Percentiles rank a stretch among this genome's conserved stretches.
These are phyloP conservation scores for Marasmius sp. DNA, from an alignment of 1,284 basidiomycete species.

Conservation along the genomic window DNA sequence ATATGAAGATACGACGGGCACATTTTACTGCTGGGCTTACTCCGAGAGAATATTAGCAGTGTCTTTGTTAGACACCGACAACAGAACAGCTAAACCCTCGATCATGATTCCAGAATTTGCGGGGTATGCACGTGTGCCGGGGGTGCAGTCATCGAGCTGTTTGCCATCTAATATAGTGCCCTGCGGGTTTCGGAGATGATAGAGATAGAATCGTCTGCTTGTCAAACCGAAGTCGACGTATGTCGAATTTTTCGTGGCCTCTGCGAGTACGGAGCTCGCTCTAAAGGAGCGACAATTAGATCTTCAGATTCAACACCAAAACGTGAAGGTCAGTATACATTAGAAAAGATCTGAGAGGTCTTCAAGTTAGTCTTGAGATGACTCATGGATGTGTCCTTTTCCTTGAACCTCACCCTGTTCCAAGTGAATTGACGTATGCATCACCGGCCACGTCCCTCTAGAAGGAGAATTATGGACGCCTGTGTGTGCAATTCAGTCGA, in stretches of 20 bases:
- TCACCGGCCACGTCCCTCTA: neutral
- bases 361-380: neutral
- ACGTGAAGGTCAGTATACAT: neutral
- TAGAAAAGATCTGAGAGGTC: neutral
- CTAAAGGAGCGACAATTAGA: neutral
- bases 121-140: neutral
- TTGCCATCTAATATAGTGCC: slow-evolving; percentile 7
- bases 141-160: slow-evolving; percentile 2
- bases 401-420: neutral
- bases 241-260: neutral
- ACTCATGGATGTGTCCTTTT: neutral
- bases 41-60: neutral
- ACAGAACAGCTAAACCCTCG: slow-evolving; percentile 7
- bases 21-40: neutral
- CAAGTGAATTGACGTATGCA: neutral
- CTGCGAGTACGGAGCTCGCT: neutral
- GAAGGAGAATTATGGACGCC: neutral
- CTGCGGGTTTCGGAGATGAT: neutral
- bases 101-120: slow-evolving; percentile 9
- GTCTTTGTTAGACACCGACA: slow-evolving; percentile 1
- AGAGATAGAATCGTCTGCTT: neutral
- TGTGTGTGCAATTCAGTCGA: neutral
- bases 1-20: no score
- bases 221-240: neutral
- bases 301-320: neutral